Percentiles rank a stretch among this genome's conserved stretches.
Evolutionary conservation across 805 yeast species (phyloP).

Genomic region (Zygoascus biomembranicola): DNA sequence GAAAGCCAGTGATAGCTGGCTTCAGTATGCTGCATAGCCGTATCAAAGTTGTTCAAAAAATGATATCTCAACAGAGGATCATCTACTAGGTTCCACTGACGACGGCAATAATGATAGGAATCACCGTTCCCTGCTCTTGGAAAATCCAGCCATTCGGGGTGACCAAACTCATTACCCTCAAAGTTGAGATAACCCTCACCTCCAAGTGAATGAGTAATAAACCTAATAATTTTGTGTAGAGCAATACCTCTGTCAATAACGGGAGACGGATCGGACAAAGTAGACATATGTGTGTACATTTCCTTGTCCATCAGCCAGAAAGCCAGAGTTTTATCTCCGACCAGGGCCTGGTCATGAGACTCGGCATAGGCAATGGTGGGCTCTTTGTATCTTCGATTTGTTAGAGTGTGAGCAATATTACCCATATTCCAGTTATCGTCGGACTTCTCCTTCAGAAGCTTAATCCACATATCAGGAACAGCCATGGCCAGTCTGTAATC

Average conservation of each 20-base stretch:
- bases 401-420: conserved; percentile 65
- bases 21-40: conserved; percentile 75
- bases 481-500: conserved; percentile 96
- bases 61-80: conserved; percentile 76
- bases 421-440: conserved; percentile 94
- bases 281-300: conserved; percentile 94
- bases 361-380: conserved; percentile 88
- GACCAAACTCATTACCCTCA: conserved; percentile 98
- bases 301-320: conserved; percentile 99
- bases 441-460: conserved; percentile 66
- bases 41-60: conserved; percentile 72
- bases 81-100: conserved; percentile 83
- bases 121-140: conserved; percentile 85
- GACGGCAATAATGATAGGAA: conserved; percentile 87
- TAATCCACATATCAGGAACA: conserved; percentile 98
- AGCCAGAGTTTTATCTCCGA: conserved; percentile 93
- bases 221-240: conserved; percentile 82
- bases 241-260: conserved; percentile 84
- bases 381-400: conserved; percentile 84
- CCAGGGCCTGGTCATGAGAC: conserved; percentile 95
- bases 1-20: conserved; percentile 61
- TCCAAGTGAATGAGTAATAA: conserved; percentile 82
- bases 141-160: conserved; percentile 98
- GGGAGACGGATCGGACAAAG: conserved; percentile 61
- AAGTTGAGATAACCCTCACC: conserved; percentile 95